Base-by-base conservation (phyloP, 345 rosid genomes). In the Raphanus raphanistrum region DNA sequence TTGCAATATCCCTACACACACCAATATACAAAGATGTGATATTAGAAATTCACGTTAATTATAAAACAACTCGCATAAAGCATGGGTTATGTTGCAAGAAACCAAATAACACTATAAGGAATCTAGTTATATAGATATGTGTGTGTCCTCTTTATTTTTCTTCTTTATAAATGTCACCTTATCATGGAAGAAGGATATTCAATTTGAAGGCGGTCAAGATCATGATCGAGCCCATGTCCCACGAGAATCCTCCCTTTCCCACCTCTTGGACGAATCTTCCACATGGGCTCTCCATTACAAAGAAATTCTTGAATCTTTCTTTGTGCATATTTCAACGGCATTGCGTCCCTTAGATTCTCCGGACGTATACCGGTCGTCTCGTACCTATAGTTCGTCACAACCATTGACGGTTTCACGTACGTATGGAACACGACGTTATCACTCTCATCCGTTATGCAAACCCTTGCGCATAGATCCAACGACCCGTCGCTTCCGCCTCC, bases 401-500 rank as follows among this genome's bases (percentile, higher is more conserved):
- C 85, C 84, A 90, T 79, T 9, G 69, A 73, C 0, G 98, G 97
- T 68, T 92, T 90, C 73, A 94, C 90, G 80, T 87, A 90, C 54
- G 90, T 27, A 55, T 90, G 95, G 87, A 92, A 90, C 76, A 94
- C 71, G 16, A 92, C 73, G 54, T 88, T 88, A 78, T 94, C 97
- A 31, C 68, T 77, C 64, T 94, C 95, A 65, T 94, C 97, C 21
- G 88, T 84, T 54, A 94, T 68, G 82, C 97, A 92, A 68, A 92
- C 90, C 81, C 91, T 86, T 1, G 90, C 97, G 54, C 97, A 92
- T 41, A 90, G 67, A 58, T 92, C 97, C 7, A 90, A 76, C 8
- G 97, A 87, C 57, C 98, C 97, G 64, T 90, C 98, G 66, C 90
- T 92, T 76, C 97, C 95, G 63, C 96, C 98, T 50, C 98, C 97